Percentiles rank a stretch among this genome's conserved stretches.
These are phyloP conservation scores for Phlebopus sp. DNA, from an alignment of 1,284 basidiomycete genomes.

Conservation along the genomic window DNA sequence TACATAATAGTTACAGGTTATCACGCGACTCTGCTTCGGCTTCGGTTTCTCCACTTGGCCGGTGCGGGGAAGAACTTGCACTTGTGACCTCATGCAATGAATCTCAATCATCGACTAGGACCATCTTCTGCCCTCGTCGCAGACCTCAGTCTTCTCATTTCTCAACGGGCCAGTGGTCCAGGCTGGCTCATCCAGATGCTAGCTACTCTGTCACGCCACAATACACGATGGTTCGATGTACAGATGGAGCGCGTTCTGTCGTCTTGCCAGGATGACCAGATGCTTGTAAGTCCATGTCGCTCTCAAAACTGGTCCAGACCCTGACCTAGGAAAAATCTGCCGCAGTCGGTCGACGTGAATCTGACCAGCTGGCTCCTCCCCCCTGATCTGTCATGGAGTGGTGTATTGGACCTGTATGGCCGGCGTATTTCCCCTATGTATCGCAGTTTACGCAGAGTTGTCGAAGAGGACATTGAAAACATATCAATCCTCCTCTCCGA, in stretches of 20 bases:
- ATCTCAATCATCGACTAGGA: not conserved
- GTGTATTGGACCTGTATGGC: constrained; percentile 29
- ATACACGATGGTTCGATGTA: constrained; percentile 9
- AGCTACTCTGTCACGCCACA: constrained; percentile 9
- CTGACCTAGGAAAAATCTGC: constrained; percentile 10
- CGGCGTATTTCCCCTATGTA: constrained; percentile 34
- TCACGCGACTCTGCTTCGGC: constrained; percentile 4
- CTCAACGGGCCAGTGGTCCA: not conserved
- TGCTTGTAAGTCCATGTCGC: constrained; percentile 11
- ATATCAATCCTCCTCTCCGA: constrained; percentile 36
- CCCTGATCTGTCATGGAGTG: constrained; percentile 29
- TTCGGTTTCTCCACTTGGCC: constrained; percentile 1
- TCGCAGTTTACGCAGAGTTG: constrained; percentile 27
- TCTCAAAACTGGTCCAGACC: not conserved
- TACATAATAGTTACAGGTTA: too few relatives aligned
- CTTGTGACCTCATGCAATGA: not conserved
- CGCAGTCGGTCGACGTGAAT: constrained; percentile 35
- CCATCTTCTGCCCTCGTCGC: too few relatives aligned
- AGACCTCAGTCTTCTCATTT: too few relatives aligned
- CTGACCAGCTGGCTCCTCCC: constrained; percentile 27
- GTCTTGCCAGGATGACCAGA: constrained; percentile 1
- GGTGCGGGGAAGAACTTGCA: not conserved
- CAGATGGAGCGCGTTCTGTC: constrained; percentile 7
- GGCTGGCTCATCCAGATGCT: constrained; percentile 11
- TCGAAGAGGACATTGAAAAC: constrained; percentile 35